Conservation (phyloP, 164 flowering plant species). For the Taxillus chinensis region DNA sequence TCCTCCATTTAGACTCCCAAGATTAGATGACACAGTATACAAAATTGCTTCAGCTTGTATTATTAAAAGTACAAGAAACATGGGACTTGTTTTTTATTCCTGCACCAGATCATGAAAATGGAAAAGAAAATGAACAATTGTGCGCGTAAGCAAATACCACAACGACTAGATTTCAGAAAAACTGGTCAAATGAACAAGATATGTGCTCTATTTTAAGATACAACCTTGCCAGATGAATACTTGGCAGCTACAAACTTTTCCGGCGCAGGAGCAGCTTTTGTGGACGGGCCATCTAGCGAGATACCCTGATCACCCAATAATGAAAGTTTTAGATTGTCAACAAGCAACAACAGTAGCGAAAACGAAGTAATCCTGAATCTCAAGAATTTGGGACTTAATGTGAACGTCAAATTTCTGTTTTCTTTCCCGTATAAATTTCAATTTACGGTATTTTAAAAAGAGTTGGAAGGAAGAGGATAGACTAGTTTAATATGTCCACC, state of each 20-base stretch:
- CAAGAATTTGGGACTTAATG: no score
- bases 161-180: slow-evolving; percentile 1
- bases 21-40: slow-evolving; percentile 35
- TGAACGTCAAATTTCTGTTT: no score
- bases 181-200: slow-evolving; percentile 5
- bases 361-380: no score
- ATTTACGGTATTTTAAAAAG: no score
- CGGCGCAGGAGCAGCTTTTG: slow-evolving; percentile 32
- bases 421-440: no score
- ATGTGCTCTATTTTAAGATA: slow-evolving; percentile 2
- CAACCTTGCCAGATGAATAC: slow-evolving; percentile 86
- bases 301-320: slow-evolving; percentile 53
- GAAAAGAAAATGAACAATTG: slow-evolving; percentile 14
- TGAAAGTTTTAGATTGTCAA: no score
- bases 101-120: slow-evolving; percentile 54
- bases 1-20: slow-evolving; percentile 37
- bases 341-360: no score
- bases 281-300: slow-evolving; percentile 39
- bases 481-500: no score
- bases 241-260: slow-evolving; percentile 85
- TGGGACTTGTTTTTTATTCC: slow-evolving; percentile 50
- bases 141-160: slow-evolving; percentile 9
- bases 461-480: no score
- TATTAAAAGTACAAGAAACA: slow-evolving; percentile 47
- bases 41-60: slow-evolving; percentile 48